Conservation (phyloP, 148 eudicot genomes). For the Spergularia marina region DNA sequence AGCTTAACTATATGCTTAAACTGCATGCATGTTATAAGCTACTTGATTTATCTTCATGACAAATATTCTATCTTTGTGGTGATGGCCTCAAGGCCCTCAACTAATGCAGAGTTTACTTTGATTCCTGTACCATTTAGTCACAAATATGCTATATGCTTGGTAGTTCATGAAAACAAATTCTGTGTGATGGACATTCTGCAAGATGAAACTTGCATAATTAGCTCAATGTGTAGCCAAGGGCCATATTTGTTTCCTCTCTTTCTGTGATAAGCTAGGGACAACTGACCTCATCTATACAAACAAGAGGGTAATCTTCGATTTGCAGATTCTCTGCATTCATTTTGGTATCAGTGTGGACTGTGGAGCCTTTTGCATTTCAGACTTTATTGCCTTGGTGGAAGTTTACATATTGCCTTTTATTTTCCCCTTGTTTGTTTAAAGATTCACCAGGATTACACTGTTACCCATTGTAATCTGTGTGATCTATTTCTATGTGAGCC, state of each 20-base stretch:
- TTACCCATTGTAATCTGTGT: no score
- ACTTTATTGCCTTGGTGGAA: neutral
- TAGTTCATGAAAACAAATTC: constrained; percentile 1
- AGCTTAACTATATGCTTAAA: neutral
- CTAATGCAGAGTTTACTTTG: constrained; percentile 8
- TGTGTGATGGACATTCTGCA: constrained; percentile 3
- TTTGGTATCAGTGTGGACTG: constrained; percentile 13
- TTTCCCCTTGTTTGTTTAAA: no score
- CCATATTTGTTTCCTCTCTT: constrained; percentile 20
- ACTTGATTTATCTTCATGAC: constrained; percentile 1
- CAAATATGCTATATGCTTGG: constrained; percentile 9
- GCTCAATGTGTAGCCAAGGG: constrained; percentile 32
- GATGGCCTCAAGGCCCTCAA: neutral
- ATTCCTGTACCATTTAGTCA: constrained; percentile 13
- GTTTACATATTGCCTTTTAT: neutral
- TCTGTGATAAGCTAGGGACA: constrained; percentile 30
- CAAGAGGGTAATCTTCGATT: constrained; percentile 22
- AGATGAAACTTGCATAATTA: constrained; percentile 11
- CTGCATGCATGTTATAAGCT: constrained; percentile 1
- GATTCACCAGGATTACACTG: no score
- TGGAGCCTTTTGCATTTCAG: constrained; percentile 11
- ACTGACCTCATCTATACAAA: constrained; percentile 18
- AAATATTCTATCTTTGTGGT: constrained; percentile 14
- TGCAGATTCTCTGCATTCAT: constrained; percentile 23
- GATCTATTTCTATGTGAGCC: no score